A percentile compares a stretch with the other conserved stretches of the same genome.
These are phyloP conservation scores for Pseudocercospora fuligena DNA, from an alignment of 2,329 filamentous ascomycete genomes.

Conservation along the genomic window DNA sequence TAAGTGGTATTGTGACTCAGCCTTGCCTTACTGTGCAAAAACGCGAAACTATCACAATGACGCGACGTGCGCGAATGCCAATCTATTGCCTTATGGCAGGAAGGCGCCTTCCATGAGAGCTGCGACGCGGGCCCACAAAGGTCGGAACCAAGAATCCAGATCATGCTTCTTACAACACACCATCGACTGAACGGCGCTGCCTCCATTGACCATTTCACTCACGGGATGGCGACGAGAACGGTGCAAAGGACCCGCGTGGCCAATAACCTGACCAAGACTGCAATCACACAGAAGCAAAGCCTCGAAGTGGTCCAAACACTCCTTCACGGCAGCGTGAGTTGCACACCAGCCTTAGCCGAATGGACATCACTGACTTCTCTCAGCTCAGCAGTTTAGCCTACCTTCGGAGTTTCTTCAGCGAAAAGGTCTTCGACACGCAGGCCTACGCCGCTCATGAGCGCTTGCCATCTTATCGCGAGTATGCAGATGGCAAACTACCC, in stretches of 20 bases:
- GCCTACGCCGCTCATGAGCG: constrained; percentile 33
- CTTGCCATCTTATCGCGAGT: constrained; percentile 40
- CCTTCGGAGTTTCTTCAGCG: constrained; percentile 40
- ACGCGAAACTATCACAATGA: neutral
- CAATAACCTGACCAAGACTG: constrained; percentile 36
- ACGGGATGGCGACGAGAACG: constrained; percentile 33
- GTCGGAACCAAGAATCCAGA: neutral
- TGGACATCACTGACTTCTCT: constrained; percentile 7
- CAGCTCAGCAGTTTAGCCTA: constrained; percentile 44
- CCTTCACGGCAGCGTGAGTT: constrained; percentile 52
- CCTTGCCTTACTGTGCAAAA: neutral
- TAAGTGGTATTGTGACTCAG: neutral
- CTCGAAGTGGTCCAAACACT: constrained; percentile 54
- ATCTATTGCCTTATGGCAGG: neutral
- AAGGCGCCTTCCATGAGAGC: neutral
- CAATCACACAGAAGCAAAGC: constrained; percentile 49
- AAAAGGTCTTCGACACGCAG: constrained; percentile 40
- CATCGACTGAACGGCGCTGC: neutral
- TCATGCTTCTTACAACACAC: neutral
- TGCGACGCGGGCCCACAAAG: neutral
- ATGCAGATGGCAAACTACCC: constrained; percentile 32
- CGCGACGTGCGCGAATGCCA: neutral
- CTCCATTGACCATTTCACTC: neutral
- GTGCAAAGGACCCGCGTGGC: constrained; percentile 28
- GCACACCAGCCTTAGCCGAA: neutral